Conservation (phyloP, 1,284 basidiomycete genomes). For the Sanghuangporus baumii region DNA sequence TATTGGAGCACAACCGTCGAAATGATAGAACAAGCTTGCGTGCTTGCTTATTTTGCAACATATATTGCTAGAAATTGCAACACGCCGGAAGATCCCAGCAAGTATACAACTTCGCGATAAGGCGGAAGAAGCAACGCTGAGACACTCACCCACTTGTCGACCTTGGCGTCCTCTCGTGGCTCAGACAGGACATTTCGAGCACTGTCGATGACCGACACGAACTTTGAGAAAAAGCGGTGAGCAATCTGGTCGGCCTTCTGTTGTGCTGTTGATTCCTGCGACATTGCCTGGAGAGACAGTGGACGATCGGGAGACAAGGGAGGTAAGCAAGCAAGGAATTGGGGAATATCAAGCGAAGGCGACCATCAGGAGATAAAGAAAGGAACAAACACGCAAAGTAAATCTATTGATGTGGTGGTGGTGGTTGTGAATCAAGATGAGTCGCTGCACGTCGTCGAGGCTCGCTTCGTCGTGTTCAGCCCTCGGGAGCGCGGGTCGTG, state of each 20-base stretch:
- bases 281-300: not conserved
- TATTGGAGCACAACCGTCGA: not conserved
- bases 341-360: not conserved
- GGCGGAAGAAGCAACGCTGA: not conserved
- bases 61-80: not conserved
- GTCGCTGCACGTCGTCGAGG: not conserved
- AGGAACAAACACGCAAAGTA: not conserved
- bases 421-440: not conserved
- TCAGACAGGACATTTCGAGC: conserved; percentile 50
- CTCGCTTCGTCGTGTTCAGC: not conserved
- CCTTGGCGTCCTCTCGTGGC: conserved; percentile 36
- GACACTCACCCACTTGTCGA: conserved; percentile 71
- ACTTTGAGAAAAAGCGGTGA: conserved; percentile 72
- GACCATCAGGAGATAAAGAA: conserved; percentile 4
- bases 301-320: not conserved
- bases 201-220: conserved; percentile 64
- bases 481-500: not conserved
- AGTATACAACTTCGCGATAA: not conserved
- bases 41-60: not conserved
- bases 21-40: not conserved
- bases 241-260: conserved; percentile 75
- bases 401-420: not conserved
- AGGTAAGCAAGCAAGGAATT: conserved; percentile 1
- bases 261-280: not conserved
- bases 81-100: not conserved